Evolutionary conservation across 2,329 filamentous ascomycete genomes (phyloP), one percentile per base, ranked within the genome.

Genomic region (Pseudohalonectria lignicola): DNA sequence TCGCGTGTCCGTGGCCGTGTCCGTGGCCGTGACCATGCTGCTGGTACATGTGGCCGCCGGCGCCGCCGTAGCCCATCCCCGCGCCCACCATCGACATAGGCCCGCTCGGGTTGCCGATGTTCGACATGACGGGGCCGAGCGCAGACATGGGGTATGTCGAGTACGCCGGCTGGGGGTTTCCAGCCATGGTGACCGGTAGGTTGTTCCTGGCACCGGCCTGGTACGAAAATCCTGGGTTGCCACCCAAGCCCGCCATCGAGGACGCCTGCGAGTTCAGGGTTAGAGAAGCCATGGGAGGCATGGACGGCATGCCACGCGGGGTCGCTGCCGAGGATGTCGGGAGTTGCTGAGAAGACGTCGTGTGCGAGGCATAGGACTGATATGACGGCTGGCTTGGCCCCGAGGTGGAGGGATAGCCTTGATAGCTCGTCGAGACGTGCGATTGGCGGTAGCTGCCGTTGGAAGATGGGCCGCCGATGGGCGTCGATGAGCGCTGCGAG

Each of bases 1-100:
- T 48, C 16, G 51, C 48, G 13, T 71, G 67, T 10, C 38, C 35
- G 41, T 73, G 73, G 9, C 65, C 62, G 31, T 36, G 42, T 32
- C 15, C 40, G 19, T 28, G 38, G 12, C 66, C 66, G 44, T 74
- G 65, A 43, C 57, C 56, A 16, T 65, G 64, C 3, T 71, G 66
- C 31, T 62, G 40, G 10, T 46, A 41, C 37, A 42, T 23, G 4
- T 40, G 34, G 11, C 39, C 34, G 7, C 31, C 20, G 13, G 32
- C 23, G 17, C 23, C 19, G 16, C 34, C 39, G 12, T 19, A 13
- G 8, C 29, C 18, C 4, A 15, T 25, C n/a, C 15, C 20, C 2
- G 28, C 28, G 19, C 25, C 16, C 12, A 45, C 30, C 2, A 45
- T 30, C 1, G 42, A 36, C 39, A 43, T 21, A 8, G 43, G 44